Conservation (phyloP, 1,284 basidiomycete genomes). For the Puccinia horiana region DNA sequence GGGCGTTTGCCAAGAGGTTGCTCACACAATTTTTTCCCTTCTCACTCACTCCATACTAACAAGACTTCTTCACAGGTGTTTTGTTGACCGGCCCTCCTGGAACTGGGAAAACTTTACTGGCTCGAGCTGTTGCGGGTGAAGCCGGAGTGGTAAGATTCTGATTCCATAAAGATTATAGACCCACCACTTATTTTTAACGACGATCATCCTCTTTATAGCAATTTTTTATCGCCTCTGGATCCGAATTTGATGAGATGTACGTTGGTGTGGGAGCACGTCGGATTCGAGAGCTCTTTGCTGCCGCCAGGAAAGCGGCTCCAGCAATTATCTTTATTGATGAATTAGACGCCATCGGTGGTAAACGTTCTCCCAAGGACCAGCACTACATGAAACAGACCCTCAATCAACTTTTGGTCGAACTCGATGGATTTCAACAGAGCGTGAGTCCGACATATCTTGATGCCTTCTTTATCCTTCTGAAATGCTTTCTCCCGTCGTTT, state of each 20-base stretch:
- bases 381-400: conserved; percentile 68
- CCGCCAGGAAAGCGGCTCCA: conserved; percentile 90
- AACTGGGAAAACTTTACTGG: conserved; percentile 95
- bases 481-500: neutral
- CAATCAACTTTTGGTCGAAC: conserved; percentile 89
- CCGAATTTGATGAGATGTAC: conserved; percentile 95
- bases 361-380: conserved; percentile 81
- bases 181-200: neutral
- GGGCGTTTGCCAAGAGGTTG: conserved; percentile 90
- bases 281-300: conserved; percentile 90
- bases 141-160: conserved; percentile 70
- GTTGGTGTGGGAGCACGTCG: conserved; percentile 94
- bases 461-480: neutral
- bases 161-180: neutral
- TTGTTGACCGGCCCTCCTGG: conserved; percentile 63
- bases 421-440: conserved; percentile 87
- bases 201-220: conserved; percentile 60
- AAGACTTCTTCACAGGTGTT: conserved; percentile 49
- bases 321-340: conserved; percentile 95
- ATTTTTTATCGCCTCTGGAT: conserved; percentile 73
- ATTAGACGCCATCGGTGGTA: conserved; percentile 87
- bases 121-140: conserved; percentile 92
- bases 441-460: conserved; percentile 81
- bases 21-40: conserved; percentile 70
- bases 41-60: neutral